Percentiles rank a stretch among this genome's conserved stretches.
These are phyloP conservation scores for Alisma plantagoaquatica DNA, from an alignment of 106 monocot species.

Conservation along the genomic window DNA sequence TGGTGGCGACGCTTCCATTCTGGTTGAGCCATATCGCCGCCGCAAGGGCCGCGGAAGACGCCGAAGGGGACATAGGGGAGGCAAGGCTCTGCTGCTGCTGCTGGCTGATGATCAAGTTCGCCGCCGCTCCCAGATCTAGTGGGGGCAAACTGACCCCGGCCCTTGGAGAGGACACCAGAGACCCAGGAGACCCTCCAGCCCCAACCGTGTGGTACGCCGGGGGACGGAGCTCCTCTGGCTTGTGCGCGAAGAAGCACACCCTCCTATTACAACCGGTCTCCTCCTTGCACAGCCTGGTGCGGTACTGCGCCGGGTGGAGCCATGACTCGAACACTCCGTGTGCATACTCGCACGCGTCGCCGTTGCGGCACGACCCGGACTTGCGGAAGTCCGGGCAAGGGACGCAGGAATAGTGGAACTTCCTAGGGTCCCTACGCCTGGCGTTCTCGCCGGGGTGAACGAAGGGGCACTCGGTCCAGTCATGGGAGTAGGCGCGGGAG, in stretches of 20 bases:
- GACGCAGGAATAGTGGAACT: constrained; percentile 81
- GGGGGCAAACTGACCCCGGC: constrained; percentile 17
- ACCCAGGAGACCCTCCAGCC: constrained; percentile 35
- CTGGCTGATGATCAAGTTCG: constrained; percentile 27
- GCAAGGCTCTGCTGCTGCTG: too few relatives aligned
- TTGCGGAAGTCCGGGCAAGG: constrained; percentile 95
- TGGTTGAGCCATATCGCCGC: constrained; percentile 28
- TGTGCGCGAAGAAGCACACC: constrained; percentile 93
- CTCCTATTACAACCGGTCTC: constrained; percentile 48
- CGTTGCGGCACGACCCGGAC: constrained; percentile 77
- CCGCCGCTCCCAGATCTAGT: constrained; percentile 19
- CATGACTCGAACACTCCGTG: constrained; percentile 93
- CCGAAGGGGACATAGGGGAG: constrained; percentile 14
- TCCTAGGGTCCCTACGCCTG: constrained; percentile 60
- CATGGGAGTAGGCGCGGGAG: constrained; percentile 89
- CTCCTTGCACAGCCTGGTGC: constrained; percentile 77
- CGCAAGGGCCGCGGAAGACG: constrained; percentile 8
- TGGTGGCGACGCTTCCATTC: constrained; percentile 11
- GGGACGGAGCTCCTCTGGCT: constrained; percentile 67
- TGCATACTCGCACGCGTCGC: constrained; percentile 87
- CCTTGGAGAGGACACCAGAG: constrained; percentile 30
- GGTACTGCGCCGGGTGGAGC: constrained; percentile 86
- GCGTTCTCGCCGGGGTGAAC: constrained; percentile 99
- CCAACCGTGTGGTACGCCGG: constrained; percentile 39
- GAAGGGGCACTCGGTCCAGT: constrained; percentile 99